Evolutionary conservation across 2,329 filamentous ascomycete genomes (phyloP).

Genomic region (Sphaceloma murrayae): DNA sequence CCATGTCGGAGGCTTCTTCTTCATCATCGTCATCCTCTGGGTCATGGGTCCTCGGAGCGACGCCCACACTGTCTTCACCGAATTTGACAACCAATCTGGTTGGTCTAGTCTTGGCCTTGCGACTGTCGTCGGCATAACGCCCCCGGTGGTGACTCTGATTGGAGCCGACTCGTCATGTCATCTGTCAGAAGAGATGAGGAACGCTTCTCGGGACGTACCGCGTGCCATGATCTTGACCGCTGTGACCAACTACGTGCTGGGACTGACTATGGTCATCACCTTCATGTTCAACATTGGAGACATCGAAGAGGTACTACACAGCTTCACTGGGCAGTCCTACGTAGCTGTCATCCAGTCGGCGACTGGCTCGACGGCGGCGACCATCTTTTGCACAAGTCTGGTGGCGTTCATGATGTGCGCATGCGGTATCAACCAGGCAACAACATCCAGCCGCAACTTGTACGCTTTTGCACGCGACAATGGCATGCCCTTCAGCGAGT

Average conservation of each 20-base stretch:
- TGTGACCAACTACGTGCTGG: constrained; percentile 34
- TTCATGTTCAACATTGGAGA: constrained; percentile 31
- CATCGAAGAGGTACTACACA: constrained; percentile 26
- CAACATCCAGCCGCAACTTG: constrained; percentile 27
- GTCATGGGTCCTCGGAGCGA: constrained; percentile 35
- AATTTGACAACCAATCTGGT: constrained; percentile 38
- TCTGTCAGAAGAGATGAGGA: constrained; percentile 26
- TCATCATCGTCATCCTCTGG: constrained; percentile 27
- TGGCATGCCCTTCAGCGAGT: constrained; percentile 29
- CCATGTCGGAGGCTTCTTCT: constrained; percentile 21
- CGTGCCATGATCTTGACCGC: constrained; percentile 35
- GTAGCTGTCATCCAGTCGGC: constrained; percentile 30
- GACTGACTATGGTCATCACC: constrained; percentile 34
- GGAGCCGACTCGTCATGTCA: constrained; percentile 19
- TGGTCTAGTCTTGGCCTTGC: constrained; percentile 31
- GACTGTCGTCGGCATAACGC: constrained; percentile 17
- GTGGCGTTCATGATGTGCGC: constrained; percentile 28
- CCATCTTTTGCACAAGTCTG: constrained; percentile 27
- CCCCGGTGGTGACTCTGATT: constrained; percentile 16
- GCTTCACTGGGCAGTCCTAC: constrained; percentile 26
- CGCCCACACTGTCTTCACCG: constrained; percentile 37
- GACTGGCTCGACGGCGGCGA: constrained; percentile 27
- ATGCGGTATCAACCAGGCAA: constrained; percentile 24
- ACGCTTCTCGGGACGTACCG: constrained; percentile 28
- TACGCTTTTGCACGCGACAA: constrained; percentile 37